Conservation (phyloP, 768 basidiomycete genomes). For the Boletales sp. region DNA sequence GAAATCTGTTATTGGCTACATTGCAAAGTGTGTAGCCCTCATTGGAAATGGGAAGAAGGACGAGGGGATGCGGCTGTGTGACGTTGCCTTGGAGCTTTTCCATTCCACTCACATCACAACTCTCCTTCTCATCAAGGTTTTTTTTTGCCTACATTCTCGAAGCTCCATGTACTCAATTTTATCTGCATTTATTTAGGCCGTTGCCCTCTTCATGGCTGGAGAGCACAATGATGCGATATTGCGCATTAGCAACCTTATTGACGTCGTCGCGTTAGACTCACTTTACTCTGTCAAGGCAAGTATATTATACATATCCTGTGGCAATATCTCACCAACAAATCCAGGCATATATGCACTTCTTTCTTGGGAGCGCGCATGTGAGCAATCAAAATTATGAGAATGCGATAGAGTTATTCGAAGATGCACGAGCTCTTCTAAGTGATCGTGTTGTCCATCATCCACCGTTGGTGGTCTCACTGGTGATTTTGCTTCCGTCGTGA, state of each 20-base stretch:
- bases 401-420: neutral
- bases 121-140: constrained; percentile 2
- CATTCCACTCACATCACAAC: neutral
- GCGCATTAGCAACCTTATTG: neutral
- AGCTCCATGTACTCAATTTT: neutral
- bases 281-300: neutral
- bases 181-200: neutral
- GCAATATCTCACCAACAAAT: too few species aligned
- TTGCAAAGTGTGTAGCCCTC: constrained; percentile 4
- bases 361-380: neutral
- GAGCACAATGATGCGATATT: neutral
- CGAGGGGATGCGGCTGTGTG: neutral
- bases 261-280: neutral
- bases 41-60: neutral
- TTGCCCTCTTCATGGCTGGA: neutral
- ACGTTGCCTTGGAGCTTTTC: neutral
- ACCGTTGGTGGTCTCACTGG: neutral
- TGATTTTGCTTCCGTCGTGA: neutral
- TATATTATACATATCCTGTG: neutral
- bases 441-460: too few species aligned
- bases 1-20: neutral
- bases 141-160: too few species aligned
- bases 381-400: neutral
- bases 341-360: constrained; percentile 8
- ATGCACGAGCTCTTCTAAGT: neutral